phyloP scores from a whole-genome alignment of 768 basidiomycete genomes.

The Sarcomyxa edulis region DNA sequence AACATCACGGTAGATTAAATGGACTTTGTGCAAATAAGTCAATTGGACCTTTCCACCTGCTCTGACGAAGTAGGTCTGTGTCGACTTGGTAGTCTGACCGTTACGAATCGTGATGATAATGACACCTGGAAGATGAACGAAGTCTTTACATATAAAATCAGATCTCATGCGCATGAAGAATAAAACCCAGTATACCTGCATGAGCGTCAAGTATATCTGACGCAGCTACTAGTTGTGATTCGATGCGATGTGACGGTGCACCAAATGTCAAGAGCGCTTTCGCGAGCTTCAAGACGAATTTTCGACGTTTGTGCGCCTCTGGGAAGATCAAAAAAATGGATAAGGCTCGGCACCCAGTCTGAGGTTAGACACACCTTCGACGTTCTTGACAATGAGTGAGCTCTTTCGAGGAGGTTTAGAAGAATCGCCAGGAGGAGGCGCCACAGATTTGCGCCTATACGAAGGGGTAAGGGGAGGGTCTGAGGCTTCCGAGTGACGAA shows the following conservation, averaged over 20 bases:
- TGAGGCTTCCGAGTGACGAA: too few species aligned
- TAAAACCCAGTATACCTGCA: too few species aligned
- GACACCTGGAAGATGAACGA: constrained; percentile 78
- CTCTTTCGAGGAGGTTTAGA: not conserved
- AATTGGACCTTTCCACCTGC: constrained; percentile 77
- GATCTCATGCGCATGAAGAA: too few species aligned
- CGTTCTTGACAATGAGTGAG: constrained; percentile 5
- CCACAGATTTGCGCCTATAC: constrained; percentile 1
- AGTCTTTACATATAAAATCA: constrained; percentile 43
- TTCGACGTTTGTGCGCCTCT: constrained; percentile 46
- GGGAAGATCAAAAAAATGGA: too few species aligned
- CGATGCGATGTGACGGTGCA: constrained; percentile 90
- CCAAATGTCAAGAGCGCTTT: constrained; percentile 89
- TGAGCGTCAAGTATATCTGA: constrained; percentile 73
- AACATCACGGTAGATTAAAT: constrained; percentile 81
- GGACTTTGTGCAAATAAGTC: constrained; percentile 76
- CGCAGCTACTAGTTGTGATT: constrained; percentile 80
- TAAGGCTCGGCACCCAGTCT: too few species aligned
- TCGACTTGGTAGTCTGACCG: constrained; percentile 55
- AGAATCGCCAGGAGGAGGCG: not conserved
- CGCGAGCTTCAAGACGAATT: constrained; percentile 82
- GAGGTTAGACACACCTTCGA: too few species aligned
- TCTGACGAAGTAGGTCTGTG: constrained; percentile 83
- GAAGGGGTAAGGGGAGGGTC: too few species aligned
- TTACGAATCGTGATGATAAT: constrained; percentile 82